phyloP scores from a whole-genome alignment of 164 flowering plant species.

The Paratinospora sagittata region DNA sequence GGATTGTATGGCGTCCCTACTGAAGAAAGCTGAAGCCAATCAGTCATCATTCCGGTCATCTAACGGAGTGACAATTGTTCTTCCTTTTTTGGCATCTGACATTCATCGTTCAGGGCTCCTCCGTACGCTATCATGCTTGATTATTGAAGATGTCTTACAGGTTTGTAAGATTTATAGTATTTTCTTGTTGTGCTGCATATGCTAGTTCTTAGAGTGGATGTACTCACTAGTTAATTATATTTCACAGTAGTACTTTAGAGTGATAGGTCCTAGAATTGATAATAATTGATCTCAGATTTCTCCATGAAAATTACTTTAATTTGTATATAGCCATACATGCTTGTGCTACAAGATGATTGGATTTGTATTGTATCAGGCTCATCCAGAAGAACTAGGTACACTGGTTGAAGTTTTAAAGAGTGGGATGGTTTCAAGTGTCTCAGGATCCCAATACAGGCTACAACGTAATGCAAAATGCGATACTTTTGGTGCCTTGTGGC shows the following conservation, averaged over 20 bases:
- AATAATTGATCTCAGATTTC: background rate
- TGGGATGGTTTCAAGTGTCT: slow-evolving; percentile 90
- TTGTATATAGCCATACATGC: background rate
- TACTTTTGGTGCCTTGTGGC: slow-evolving; percentile 86
- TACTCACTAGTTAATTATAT: background rate
- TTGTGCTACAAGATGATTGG: slow-evolving; percentile 6
- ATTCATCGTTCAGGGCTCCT: slow-evolving; percentile 86
- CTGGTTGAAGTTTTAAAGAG: slow-evolving; percentile 86
- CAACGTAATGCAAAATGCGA: slow-evolving; percentile 87
- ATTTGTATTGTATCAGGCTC: slow-evolving; percentile 50
- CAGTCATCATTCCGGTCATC: slow-evolving; percentile 75
- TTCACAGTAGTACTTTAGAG: background rate
- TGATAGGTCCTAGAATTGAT: background rate
- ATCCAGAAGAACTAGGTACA: slow-evolving; percentile 85
- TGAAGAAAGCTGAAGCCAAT: slow-evolving; percentile 87
- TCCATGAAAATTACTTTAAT: background rate
- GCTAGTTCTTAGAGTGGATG: background rate
- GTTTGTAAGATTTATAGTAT: slow-evolving; percentile 27
- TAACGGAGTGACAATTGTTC: slow-evolving; percentile 68
- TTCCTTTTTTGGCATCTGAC: slow-evolving; percentile 80
- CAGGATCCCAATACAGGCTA: slow-evolving; percentile 84
- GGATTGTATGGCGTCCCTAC: slow-evolving; percentile 82
- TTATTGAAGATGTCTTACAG: slow-evolving; percentile 83
- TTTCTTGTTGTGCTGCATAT: slow-evolving; percentile 1
- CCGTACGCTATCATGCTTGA: slow-evolving; percentile 74